Percentiles rank a stretch among this genome's conserved stretches.
phyloP scores from a whole-genome alignment of 140 eudicot genomes.

The Senecio squalidus region DNA sequence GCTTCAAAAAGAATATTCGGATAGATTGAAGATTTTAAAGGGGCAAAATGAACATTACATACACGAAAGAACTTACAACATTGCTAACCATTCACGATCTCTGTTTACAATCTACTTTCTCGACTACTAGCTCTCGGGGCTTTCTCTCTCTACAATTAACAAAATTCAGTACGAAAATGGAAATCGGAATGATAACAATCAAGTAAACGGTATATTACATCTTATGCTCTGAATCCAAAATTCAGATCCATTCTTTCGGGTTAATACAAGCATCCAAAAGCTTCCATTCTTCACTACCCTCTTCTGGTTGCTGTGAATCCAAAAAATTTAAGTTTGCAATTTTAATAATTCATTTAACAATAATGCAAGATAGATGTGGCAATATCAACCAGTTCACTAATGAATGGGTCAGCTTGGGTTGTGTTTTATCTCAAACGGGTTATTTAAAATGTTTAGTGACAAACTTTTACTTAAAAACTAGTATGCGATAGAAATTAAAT shows the following conservation, averaged over 20 bases:
- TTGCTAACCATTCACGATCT: not conserved
- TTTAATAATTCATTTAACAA: not conserved
- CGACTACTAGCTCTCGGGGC: slow-evolving; percentile 9
- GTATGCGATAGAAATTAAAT: too few species aligned
- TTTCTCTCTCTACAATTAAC: slow-evolving; percentile 15
- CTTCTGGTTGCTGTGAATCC: slow-evolving; percentile 72
- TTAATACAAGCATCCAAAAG: slow-evolving; percentile 94
- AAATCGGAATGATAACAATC: slow-evolving; percentile 5
- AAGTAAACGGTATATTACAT: slow-evolving; percentile 3
- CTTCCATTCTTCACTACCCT: slow-evolving; percentile 98
- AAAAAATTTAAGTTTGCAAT: not conserved
- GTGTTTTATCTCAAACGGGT: too few species aligned
- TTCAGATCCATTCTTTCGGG: slow-evolving; percentile 92
- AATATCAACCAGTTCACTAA: too few species aligned
- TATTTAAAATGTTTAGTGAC: too few species aligned
- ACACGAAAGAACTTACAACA: slow-evolving; percentile 13
- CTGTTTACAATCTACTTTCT: slow-evolving; percentile 23
- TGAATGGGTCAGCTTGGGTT: too few species aligned
- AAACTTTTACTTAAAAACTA: too few species aligned
- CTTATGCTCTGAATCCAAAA: slow-evolving; percentile 21
- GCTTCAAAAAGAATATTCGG: not conserved
- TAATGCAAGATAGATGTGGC: not conserved
- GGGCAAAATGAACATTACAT: not conserved
- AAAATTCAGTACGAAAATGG: not conserved
- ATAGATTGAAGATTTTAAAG: not conserved